phyloP scores from a whole-genome alignment of 164 flowering plant species.

The Macadamia integrifolia region DNA sequence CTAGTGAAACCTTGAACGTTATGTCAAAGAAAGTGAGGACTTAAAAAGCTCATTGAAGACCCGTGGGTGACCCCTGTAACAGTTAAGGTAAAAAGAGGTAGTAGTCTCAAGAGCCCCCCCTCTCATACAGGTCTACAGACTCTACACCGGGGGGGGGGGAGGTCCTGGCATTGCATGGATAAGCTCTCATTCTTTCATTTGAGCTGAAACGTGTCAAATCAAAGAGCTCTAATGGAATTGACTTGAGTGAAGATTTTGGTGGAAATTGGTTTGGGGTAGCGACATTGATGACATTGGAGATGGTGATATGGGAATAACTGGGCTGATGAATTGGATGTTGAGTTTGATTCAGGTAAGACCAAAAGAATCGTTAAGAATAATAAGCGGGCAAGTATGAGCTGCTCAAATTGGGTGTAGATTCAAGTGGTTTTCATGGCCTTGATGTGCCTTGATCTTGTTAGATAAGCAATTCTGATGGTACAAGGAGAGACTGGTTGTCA shows the following conservation, averaged over 20 bases:
- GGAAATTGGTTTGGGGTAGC: not conserved
- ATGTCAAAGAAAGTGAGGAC: conserved; percentile 76
- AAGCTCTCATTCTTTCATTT: conserved; percentile 19
- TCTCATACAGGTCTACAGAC: conserved; percentile 29
- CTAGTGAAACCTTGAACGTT: conserved; percentile 49
- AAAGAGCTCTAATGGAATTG: conserved; percentile 12
- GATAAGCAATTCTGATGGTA: not conserved
- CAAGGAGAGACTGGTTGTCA: conserved; percentile 18
- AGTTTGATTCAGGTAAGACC: not conserved
- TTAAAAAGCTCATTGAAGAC: conserved; percentile 27
- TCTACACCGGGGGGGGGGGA: conserved; percentile 34
- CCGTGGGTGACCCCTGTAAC: conserved; percentile 1
- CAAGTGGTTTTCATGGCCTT: conserved; percentile 9
- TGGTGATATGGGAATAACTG: not conserved
- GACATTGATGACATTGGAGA: not conserved
- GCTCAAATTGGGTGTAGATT: conserved; percentile 38
- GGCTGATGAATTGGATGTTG: not conserved
- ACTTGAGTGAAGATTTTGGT: conserved; percentile 1
- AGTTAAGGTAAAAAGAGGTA: not conserved
- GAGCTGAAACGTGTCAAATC: conserved; percentile 1
- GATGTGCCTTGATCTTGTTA: conserved; percentile 21
- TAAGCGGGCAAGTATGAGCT: conserved; percentile 27
- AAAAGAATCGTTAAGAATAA: conserved; percentile 13
- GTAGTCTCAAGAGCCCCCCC: conserved; percentile 3
- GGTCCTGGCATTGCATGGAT: conserved; percentile 3